Evolutionary conservation across 495 filamentous ascomycete species (phyloP).

Genomic region (Penicillium cataractarum): DNA sequence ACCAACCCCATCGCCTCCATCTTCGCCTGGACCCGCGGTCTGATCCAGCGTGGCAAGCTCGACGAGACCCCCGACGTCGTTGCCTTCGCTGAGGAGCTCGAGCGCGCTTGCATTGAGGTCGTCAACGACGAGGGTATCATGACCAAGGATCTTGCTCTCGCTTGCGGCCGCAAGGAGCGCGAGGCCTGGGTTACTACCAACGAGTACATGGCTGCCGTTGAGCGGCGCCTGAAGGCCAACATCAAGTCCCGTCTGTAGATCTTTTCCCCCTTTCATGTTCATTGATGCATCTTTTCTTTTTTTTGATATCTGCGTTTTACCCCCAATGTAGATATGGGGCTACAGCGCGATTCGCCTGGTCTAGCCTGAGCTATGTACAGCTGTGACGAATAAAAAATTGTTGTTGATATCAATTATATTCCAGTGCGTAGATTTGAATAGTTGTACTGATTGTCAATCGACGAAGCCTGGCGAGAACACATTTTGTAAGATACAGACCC

Average conservation of each 20-base stretch:
- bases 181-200: slow-evolving; percentile 85
- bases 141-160: slow-evolving; percentile 96
- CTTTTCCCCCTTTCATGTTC: slow-evolving; percentile 6
- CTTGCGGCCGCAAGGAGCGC: slow-evolving; percentile 81
- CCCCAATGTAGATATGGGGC: not conserved
- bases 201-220: slow-evolving; percentile 88
- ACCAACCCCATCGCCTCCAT: slow-evolving; percentile 99
- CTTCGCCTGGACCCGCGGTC: slow-evolving; percentile 96
- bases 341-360: slow-evolving; percentile 1
- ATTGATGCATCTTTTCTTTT: slow-evolving; percentile 1
- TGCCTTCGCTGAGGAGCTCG: slow-evolving; percentile 84
- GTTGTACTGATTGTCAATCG: too few species aligned
- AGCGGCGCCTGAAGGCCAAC: slow-evolving; percentile 74
- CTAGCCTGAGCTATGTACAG: slow-evolving; percentile 23
- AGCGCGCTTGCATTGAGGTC: slow-evolving; percentile 92
- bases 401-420: not conserved
- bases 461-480: too few species aligned
- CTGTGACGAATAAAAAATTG: slow-evolving; percentile 22
- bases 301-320: not conserved
- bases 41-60: slow-evolving; percentile 88
- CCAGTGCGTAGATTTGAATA: too few species aligned
- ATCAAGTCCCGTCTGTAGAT: slow-evolving; percentile 53
- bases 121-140: slow-evolving; percentile 94
- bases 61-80: slow-evolving; percentile 88
- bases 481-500: too few species aligned